phyloP scores from a whole-genome alignment of 2,329 filamentous ascomycete species.

The Escovopsis sp. region DNA sequence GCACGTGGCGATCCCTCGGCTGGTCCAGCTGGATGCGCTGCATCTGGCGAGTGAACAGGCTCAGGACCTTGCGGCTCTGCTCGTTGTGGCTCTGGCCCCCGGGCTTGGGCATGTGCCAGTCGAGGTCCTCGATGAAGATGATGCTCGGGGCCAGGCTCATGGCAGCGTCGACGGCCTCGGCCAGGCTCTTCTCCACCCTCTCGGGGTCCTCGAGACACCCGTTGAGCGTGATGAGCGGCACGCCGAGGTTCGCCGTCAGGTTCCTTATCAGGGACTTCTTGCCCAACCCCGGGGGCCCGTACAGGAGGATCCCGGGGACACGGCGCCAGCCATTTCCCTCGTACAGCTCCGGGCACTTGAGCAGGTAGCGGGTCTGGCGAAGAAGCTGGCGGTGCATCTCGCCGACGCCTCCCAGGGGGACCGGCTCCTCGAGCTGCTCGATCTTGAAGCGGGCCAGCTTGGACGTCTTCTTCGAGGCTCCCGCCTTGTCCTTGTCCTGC shows the following conservation, averaged over 20 bases:
- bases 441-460: conserved; percentile 18
- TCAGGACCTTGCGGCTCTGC: conserved; percentile 78
- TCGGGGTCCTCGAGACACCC: conserved; percentile 24
- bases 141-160: conserved; percentile 75
- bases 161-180: conserved; percentile 53
- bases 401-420: conserved; percentile 17
- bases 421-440: conserved; percentile 11
- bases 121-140: conserved; percentile 84
- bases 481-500: conserved; percentile 10
- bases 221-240: conserved; percentile 51
- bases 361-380: conserved; percentile 2
- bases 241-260: conserved; percentile 54
- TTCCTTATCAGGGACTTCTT: conserved; percentile 66
- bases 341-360: conserved; percentile 12
- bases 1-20: conserved; percentile 58
- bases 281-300: conserved; percentile 67
- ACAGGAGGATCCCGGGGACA: conserved; percentile 48
- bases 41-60: conserved; percentile 76
- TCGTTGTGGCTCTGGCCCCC: conserved; percentile 70
- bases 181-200: conserved; percentile 23
- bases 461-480: conserved; percentile 15
- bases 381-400: conserved; percentile 13
- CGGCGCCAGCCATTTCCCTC: conserved; percentile 6
- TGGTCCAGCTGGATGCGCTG: conserved; percentile 60
- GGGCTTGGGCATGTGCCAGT: conserved; percentile 63